Evolutionary conservation across 2,329 filamentous ascomycete genomes (phyloP).

Genomic region (Trichothecium sympodiale): DNA sequence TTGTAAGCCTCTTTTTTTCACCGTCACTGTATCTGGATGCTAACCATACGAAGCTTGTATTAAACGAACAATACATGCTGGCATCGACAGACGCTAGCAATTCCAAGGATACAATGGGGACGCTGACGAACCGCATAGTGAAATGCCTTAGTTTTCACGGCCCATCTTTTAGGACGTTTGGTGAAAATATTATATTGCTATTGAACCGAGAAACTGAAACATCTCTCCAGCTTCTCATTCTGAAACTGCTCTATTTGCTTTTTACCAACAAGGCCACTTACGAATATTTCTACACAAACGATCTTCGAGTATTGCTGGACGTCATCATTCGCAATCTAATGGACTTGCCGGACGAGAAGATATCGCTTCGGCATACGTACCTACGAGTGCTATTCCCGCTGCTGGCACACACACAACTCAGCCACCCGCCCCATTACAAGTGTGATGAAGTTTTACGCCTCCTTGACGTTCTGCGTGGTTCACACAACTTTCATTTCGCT

Average conservation of each 20-base stretch:
- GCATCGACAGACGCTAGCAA: constrained; percentile 43
- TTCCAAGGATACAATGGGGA: constrained; percentile 25
- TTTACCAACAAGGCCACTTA: constrained; percentile 88
- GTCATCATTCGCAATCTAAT: constrained; percentile 96
- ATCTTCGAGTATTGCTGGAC: constrained; percentile 84
- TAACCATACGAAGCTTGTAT: constrained; percentile 54
- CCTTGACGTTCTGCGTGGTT: constrained; percentile 56
- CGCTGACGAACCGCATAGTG: constrained; percentile 83
- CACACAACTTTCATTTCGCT: constrained; percentile 62
- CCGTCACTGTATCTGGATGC: constrained; percentile 1
- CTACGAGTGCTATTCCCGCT: constrained; percentile 85
- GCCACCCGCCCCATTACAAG: constrained; percentile 82
- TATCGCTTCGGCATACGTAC: constrained; percentile 79
- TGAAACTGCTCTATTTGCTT: constrained; percentile 89
- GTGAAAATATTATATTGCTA: constrained; percentile 91
- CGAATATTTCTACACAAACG: constrained; percentile 98
- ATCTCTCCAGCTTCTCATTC: constrained; percentile 85
- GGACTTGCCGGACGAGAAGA: constrained; percentile 77
- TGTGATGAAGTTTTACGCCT: constrained; percentile 71
- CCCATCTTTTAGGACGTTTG: constrained; percentile 80
- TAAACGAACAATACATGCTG: constrained; percentile 99
- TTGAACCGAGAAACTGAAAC: constrained; percentile 93
- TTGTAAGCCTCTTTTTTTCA: constrained; percentile 48
- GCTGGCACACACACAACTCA: constrained; percentile 82
- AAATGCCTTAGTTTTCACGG: constrained; percentile 80